Evolutionary conservation across 257 asterid species (phyloP), one percentile per base, ranked within the genome.

Genomic region (Ligustrum vulgare): DNA sequence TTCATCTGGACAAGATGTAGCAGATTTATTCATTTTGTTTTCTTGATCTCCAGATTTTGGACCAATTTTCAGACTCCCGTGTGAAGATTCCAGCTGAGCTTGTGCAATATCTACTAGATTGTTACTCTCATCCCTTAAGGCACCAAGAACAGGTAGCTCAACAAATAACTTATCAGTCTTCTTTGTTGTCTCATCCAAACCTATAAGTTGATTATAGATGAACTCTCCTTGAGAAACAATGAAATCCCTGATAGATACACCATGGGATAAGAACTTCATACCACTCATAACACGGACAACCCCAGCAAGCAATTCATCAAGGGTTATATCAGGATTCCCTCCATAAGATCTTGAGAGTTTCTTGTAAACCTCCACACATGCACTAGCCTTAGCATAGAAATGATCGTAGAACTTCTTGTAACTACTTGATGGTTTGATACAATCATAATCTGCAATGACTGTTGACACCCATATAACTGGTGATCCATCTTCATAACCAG

Each of bases 401-500:
- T 83, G 93, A 70, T 88, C 97, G 47, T 82, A 88, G 70, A 82
- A 84, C 81, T 87, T 88, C 85, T 87, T 94, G 84, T 92, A 94
- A 86, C 86, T 80, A 28, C 89, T 89, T 18, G 90, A 81, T 49
- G 99, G 97, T 83, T 89, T 94, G 47, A 87, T 13, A 77, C 99
- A 94, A 34, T 92, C 99, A 80, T 94, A 92, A 80, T 94, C 98
- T 77, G 96, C 94, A 56, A 85, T 56, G 34, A 84, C 93, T 20
- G 99, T 94, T 18, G 96, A 82, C 74, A 94, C 76, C 98, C 99
- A 94, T 80, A 94, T 80, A 34, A 91, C 90, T 43, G 97, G 96
- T 3, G 84, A 84, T 64, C 98, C 99, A 34, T 92, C 98, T 81
- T 94, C 99, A 80, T 91, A 92, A 69, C 99, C 98, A 80, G 99